Conservation (phyloP, 2,329 filamentous ascomycete genomes). For the Chaetomium globosum region DNA sequence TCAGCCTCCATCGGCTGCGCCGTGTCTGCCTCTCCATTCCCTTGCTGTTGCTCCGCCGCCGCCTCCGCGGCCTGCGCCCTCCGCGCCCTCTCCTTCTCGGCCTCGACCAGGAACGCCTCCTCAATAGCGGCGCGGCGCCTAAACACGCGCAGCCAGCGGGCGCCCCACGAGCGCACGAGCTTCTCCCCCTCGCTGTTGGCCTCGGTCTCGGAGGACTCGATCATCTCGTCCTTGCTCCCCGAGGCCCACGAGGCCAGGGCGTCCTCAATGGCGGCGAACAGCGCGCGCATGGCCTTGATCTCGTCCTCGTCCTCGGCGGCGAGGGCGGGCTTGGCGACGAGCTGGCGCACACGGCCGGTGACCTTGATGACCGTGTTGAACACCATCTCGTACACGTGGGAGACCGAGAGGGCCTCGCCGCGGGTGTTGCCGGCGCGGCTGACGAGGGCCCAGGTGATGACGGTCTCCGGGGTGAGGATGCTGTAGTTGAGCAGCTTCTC, state of each 20-base stretch:
- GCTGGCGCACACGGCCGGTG: constrained; percentile 79
- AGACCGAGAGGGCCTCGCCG: constrained; percentile 69
- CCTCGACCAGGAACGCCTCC: constrained; percentile 63
- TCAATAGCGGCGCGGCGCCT: constrained; percentile 80
- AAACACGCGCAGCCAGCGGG: constrained; percentile 85
- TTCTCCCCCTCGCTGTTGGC: constrained; percentile 64
- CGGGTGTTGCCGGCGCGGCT: constrained; percentile 53
- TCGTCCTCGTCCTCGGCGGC: constrained; percentile 63
- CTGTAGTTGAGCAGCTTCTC: constrained; percentile 98
- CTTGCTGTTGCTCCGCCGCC: constrained; percentile 6
- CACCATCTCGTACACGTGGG: constrained; percentile 87
- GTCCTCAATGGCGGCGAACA: constrained; percentile 82
- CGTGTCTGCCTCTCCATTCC: constrained; percentile 1
- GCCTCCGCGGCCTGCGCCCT: constrained; percentile 21
- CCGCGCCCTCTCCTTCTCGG: constrained; percentile 39
- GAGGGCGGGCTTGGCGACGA: constrained; percentile 53
- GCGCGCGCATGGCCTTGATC: constrained; percentile 70
- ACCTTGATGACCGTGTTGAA: constrained; percentile 88
- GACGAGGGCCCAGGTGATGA: constrained; percentile 86
- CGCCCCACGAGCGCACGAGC: constrained; percentile 77
- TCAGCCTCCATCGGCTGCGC: background rate
- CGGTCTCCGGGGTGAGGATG: constrained; percentile 81
- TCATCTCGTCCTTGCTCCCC: constrained; percentile 72
- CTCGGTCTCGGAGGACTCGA: constrained; percentile 58
- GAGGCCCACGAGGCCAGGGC: constrained; percentile 71